Conservation (phyloP, 2,329 filamentous ascomycete species). For the Rutstroemia sydowiana region DNA sequence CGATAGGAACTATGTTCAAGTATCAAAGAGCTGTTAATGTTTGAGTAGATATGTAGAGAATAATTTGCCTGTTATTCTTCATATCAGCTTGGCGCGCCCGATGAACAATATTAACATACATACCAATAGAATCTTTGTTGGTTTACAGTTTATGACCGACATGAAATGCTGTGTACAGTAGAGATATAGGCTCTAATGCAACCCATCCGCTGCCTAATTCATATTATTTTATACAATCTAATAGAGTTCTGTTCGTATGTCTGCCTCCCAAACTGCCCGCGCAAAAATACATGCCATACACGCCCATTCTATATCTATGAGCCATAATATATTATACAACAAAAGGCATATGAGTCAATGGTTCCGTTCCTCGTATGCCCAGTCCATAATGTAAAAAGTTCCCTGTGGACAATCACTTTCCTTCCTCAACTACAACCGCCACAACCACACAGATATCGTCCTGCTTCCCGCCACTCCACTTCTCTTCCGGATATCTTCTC, state of each 20-base stretch:
- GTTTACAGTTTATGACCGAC: too few relatives aligned
- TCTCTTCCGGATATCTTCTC: conserved; percentile 76
- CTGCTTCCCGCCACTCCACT: conserved; percentile 85
- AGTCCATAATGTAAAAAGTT: not conserved
- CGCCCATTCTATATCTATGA: not conserved
- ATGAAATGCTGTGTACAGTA: too few relatives aligned
- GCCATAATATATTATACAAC: not conserved
- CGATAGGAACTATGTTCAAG: not conserved
- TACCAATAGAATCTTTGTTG: too few relatives aligned
- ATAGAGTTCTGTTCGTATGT: not conserved
- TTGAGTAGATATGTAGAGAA: too few relatives aligned
- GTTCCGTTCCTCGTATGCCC: not conserved
- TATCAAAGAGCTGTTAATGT: not conserved
- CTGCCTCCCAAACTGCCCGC: not conserved
- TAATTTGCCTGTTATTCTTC: too few relatives aligned
- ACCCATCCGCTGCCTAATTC: too few relatives aligned
- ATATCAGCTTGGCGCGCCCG: too few relatives aligned
- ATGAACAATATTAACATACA: too few relatives aligned
- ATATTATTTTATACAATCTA: not conserved
- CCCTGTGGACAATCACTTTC: conserved; percentile 7
- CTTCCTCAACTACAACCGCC: conserved; percentile 65
- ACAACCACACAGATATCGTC: conserved; percentile 92
- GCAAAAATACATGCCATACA: not conserved
- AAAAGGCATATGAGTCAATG: not conserved
- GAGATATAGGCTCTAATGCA: too few relatives aligned